phyloP scores from a whole-genome alignment of 345 rosid genomes.

The Firmiana major region DNA sequence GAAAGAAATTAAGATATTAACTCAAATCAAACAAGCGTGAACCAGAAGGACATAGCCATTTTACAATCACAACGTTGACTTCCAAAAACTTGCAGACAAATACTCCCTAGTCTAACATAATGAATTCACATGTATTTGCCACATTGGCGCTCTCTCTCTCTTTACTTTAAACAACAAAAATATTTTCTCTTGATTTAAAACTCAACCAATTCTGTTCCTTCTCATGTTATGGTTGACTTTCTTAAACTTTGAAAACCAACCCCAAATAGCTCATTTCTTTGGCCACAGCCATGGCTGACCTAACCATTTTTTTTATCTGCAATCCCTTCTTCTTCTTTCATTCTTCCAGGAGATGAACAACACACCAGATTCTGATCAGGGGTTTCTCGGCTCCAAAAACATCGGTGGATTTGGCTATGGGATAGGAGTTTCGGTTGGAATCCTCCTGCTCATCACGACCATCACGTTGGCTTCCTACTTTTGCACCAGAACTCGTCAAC shows the following conservation, averaged over 20 bases:
- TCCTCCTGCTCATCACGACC: conserved; percentile 48
- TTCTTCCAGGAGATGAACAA: conserved; percentile 7
- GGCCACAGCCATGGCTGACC: conserved; percentile 36
- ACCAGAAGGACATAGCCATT: not conserved
- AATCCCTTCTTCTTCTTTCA: conserved; percentile 3
- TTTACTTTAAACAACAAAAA: not conserved
- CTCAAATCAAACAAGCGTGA: not conserved
- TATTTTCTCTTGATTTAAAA: conserved; percentile 24
- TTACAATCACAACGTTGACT: conserved; percentile 21
- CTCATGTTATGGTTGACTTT: conserved; percentile 46
- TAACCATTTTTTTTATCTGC: conserved; percentile 1
- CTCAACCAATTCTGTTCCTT: conserved; percentile 14
- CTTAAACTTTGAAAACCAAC: not conserved
- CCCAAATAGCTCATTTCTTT: conserved; percentile 13
- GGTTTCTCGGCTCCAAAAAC: conserved; percentile 22
- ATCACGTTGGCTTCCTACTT: conserved; percentile 48
- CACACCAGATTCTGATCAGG: conserved; percentile 11
- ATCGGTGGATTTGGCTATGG: conserved; percentile 50
- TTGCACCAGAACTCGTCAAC: conserved; percentile 27
- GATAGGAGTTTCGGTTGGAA: conserved; percentile 47
- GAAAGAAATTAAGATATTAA: not conserved
- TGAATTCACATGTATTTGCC: not conserved
- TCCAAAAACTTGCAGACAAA: not conserved
- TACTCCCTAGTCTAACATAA: not conserved
- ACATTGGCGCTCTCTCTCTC: not conserved